Base-by-base conservation (phyloP, 2,329 filamentous ascomycete genomes). In the Diplodia seriata region DNA sequence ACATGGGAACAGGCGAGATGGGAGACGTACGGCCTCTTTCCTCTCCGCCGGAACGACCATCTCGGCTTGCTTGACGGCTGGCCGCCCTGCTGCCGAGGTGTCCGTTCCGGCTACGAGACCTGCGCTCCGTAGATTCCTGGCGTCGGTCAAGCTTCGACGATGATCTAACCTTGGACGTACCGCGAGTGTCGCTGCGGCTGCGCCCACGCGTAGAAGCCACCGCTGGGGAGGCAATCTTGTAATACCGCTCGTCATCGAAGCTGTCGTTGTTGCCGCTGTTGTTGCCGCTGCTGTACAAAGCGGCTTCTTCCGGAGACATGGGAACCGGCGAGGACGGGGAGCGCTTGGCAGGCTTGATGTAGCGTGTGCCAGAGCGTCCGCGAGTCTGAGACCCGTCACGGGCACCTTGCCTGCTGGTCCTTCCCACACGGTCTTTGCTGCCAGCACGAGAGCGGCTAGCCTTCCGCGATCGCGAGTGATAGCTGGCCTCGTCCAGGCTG, bases 251-350 rank as follows among this genome's bases (percentile, higher is more conserved):
- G 33, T 84, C 82, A 26, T 85, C 80, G 38, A 81, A 81, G 26
- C 77, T 81, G 12, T 84, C 85, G 8, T 81, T 77, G 69, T 80
- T 82, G 5, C 77, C 75, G 15, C 70, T 84, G 8, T 81, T 77
- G 69, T 80, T 82, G 6, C 77, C 75, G 14, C 70, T 71, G 54
- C 76, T 75, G 77, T 76, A 76, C 14, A 82, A 74, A 3, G 79
- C 80, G 20, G 82, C 79, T 73, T 97, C 93, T 73, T 97, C 92
- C 0, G 93, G 93, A 3, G 94, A 97, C 94, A 97, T 97, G 3
- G 94, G 93, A 1, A 97, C 86, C 0, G 94, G 94, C 0, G 94
- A 97, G 1, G 93, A 96, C 0, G 94, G 94, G 1, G 94, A 97
- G 26, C 91, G 86, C 79, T 97, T 97, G 14, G 89, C 87, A 20